These are phyloP conservation scores for Ceratocystis colombiana DNA, from an alignment of 2,329 filamentous ascomycete species.

Conservation along the genomic window DNA sequence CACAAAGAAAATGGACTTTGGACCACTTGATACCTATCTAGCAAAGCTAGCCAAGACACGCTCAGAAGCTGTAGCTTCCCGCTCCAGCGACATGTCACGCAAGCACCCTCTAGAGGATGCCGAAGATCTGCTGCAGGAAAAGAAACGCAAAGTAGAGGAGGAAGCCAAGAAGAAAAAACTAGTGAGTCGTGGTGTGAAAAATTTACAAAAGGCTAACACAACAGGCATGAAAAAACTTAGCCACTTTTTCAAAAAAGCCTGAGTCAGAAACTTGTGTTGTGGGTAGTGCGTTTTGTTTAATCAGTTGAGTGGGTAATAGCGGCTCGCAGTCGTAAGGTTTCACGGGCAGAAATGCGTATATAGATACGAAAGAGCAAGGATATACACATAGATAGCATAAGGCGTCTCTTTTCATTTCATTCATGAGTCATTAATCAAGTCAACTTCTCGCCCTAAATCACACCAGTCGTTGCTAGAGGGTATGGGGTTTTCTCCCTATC, in stretches of 20 bases:
- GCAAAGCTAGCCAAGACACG: conserved; percentile 55
- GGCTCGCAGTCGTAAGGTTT: not conserved
- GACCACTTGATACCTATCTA: conserved; percentile 60
- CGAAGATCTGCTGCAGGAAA: conserved; percentile 57
- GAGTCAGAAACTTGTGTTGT: not conserved
- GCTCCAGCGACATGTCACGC: conserved; percentile 60
- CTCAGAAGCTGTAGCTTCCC: conserved; percentile 58
- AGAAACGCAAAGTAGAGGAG: conserved; percentile 77
- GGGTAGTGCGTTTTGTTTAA: not conserved
- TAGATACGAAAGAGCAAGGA: not conserved
- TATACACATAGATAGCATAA: not conserved
- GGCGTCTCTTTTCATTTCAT: not conserved
- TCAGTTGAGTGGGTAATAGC: not conserved
- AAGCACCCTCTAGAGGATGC: conserved; percentile 60
- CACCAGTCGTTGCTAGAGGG: not conserved
- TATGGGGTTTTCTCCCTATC: not conserved
- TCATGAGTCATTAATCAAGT: conserved; percentile 13
- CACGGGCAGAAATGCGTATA: conserved; percentile 5
- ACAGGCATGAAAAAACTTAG: conserved; percentile 96
- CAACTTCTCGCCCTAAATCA: not conserved
- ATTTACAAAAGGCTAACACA: conserved; percentile 82
- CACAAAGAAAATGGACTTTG: conserved; percentile 51
- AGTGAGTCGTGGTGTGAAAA: conserved; percentile 64
- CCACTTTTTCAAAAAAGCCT: conserved; percentile 74
- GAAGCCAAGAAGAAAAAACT: conserved; percentile 72